Evolutionary conservation across 2,329 filamentous ascomycete genomes (phyloP).

Genomic region (Orbilia quercus): DNA sequence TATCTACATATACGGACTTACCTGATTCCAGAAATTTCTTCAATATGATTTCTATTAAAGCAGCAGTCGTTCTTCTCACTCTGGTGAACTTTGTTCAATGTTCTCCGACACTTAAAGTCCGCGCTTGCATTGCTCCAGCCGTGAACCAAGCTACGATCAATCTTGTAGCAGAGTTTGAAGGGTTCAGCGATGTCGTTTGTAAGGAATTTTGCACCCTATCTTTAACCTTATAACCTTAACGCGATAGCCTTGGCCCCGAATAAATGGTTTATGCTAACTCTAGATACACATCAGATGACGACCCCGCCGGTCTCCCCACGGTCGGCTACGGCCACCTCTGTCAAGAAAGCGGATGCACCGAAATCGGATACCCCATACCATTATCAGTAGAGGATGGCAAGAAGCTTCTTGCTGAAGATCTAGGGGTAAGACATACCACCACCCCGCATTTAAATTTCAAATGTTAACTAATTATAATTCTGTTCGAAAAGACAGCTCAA

Average conservation of each 20-base stretch:
- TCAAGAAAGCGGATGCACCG: background rate
- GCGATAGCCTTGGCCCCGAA: background rate
- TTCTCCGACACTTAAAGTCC: background rate
- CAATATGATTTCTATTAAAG: background rate
- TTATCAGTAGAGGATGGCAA: background rate
- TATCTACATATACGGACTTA: too few relatives aligned
- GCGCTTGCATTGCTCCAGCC: slow-evolving; percentile 5
- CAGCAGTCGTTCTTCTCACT: background rate
- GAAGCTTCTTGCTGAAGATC: background rate
- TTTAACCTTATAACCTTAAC: background rate
- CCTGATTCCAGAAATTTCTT: background rate
- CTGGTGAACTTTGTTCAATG: background rate
- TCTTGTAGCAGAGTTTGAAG: slow-evolving; percentile 18
- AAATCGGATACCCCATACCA: background rate
- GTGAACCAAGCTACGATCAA: slow-evolving; percentile 14
- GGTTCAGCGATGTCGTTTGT: slow-evolving; percentile 2
- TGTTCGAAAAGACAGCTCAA: background rate
- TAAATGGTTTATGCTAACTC: too few relatives aligned
- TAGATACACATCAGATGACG: background rate
- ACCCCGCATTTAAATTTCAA: background rate
- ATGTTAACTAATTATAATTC: background rate
- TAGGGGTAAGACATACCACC: background rate
- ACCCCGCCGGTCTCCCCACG: background rate
- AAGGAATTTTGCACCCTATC: background rate
- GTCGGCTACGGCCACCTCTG: slow-evolving; percentile 22